Evolutionary conservation across 805 yeast genomes (phyloP).

Genomic region (Yarrowia sp.): DNA sequence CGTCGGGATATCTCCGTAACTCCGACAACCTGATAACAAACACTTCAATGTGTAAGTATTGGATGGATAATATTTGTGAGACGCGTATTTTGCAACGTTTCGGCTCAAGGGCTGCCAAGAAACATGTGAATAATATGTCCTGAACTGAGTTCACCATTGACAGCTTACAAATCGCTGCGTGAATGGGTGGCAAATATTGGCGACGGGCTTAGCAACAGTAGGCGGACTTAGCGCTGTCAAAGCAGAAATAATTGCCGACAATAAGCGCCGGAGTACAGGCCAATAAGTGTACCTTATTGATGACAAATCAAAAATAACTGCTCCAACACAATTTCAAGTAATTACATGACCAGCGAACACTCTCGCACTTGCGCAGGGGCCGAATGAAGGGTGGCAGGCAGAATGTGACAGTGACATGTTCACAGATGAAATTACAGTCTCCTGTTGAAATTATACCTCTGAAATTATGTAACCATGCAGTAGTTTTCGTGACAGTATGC

Average conservation of each 20-base stretch:
- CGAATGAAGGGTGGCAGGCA: too few species aligned
- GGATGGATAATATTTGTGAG: slow-evolving; percentile 2
- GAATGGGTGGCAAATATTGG: not conserved
- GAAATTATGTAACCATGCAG: not conserved
- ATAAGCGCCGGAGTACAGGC: not conserved
- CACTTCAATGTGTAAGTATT: not conserved
- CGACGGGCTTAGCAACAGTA: not conserved
- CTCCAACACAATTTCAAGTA: too few species aligned
- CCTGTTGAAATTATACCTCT: not conserved
- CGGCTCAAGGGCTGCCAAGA: not conserved
- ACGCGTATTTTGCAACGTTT: not conserved
- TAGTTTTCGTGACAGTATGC: not conserved
- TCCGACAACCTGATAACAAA: not conserved
- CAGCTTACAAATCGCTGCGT: not conserved
- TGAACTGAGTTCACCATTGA: not conserved
- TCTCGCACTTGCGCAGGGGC: not conserved
- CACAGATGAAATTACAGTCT: not conserved
- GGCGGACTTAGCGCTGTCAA: not conserved
- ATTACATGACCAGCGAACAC: too few species aligned
- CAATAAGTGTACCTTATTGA: too few species aligned
- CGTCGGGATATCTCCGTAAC: not conserved
- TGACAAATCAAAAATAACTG: too few species aligned
- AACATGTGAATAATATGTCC: not conserved
- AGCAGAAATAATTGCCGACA: not conserved
- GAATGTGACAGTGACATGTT: not conserved